Evolutionary conservation across 2,329 filamentous ascomycete genomes (phyloP).

Genomic region (Endothia cerciana): DNA sequence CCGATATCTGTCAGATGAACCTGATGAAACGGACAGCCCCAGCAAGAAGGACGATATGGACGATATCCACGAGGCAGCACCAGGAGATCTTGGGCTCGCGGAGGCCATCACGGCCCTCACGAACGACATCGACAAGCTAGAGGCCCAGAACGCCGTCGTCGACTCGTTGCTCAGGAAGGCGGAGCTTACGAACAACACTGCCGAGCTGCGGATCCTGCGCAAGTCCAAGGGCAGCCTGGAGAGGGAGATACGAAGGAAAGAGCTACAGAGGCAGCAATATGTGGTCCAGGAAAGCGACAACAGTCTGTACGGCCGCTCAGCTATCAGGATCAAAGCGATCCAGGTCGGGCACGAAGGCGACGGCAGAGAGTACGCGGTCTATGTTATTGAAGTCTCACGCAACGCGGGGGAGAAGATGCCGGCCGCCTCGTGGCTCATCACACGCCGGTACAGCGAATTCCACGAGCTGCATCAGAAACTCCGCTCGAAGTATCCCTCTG

Average conservation of each 20-base stretch:
- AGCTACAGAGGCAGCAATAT: conserved; percentile 95
- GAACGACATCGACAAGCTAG: conserved; percentile 86
- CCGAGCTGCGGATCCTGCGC: conserved; percentile 85
- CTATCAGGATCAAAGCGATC: conserved; percentile 86
- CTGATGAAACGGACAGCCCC: conserved; percentile 69
- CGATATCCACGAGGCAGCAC: conserved; percentile 90
- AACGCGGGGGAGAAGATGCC: conserved; percentile 95
- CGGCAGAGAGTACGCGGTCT: conserved; percentile 90
- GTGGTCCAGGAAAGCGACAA: conserved; percentile 98
- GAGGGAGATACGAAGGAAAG: conserved; percentile 89
- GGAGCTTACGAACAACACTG: conserved; percentile 94
- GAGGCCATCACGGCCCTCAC: conserved; percentile 91
- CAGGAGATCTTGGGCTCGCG: conserved; percentile 88
- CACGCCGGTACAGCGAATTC: conserved; percentile 95
- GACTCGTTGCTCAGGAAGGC: conserved; percentile 92
- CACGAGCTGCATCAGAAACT: conserved; percentile 92
- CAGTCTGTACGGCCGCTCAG: conserved; percentile 89
- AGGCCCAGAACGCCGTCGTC: conserved; percentile 86
- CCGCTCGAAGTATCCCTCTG: conserved; percentile 81
- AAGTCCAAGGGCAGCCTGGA: conserved; percentile 95
- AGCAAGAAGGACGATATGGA: conserved; percentile 68
- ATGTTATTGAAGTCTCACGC: conserved; percentile 88
- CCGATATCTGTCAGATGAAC: conserved; percentile 83
- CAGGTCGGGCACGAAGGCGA: conserved; percentile 92
- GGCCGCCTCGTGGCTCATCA: conserved; percentile 90